Evolutionary conservation across 305 asterid species (phyloP), one percentile per base, ranked within the genome.

Genomic region (Fraxinus paxiana): DNA sequence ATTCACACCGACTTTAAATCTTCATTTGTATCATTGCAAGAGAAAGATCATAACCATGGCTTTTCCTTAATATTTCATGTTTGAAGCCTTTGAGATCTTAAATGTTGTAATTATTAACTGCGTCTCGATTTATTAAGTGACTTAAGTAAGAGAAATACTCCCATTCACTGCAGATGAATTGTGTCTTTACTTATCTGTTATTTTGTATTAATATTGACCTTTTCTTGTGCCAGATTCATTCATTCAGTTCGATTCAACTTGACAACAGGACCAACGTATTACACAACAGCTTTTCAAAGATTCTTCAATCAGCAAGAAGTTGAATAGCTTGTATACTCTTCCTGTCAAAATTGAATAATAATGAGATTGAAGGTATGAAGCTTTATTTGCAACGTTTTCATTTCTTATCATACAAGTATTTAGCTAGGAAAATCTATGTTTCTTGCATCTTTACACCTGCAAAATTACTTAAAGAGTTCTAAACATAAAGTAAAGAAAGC

Each of bases 281-380:
- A 34, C 81, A 79, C 79, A 56, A 20, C 77, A 73, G 77, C 38
- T 28, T 75, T 28, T 2, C 71, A 79, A 61, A 78, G 83, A 70
- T 63, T 54, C 81, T 59, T 78, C 80, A 9, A 43, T 28, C 81
- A 79, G 83, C 71, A 73, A 31, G 74, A 46, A 73, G 15, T 46
- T 28, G n/a, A 77, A 67, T 77, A 75, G 71, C 75, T 70, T 5
- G 37, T 75, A 74, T 84, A 83, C 37, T 85, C 88, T 73, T 67
- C 83, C 82, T 51, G 30, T 81, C 56, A 9, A 65, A 51, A 73
- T 63, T 63, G 31, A 77, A 43, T 77, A 80, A 56, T 81, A 86
- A 84, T 86, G 90, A 87, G 75, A 82, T 33, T 38, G 84, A 87
- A 89, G 92, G 92, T 89, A 76, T 70, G 90, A 13, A 75, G 75